A percentile compares a stretch with the other conserved stretches of the same genome.
These are phyloP conservation scores for Ustilago crameri DNA, from an alignment of 1,284 basidiomycete genomes.

Conservation along the genomic window DNA sequence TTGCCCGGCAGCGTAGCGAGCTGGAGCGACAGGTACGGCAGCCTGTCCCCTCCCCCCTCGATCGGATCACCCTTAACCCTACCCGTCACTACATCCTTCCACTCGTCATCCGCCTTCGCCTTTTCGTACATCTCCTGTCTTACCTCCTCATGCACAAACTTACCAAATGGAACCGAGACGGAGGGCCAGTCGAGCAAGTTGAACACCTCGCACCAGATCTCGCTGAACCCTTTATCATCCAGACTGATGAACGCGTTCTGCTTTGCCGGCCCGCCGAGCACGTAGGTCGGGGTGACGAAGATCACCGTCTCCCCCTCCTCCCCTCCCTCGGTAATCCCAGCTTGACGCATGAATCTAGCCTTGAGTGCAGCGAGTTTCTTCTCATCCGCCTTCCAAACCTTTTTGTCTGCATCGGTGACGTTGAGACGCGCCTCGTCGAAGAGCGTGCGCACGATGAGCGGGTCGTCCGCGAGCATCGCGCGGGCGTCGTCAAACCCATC, in stretches of 20 bases:
- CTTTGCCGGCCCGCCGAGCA: conserved; percentile 20
- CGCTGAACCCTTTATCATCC: conserved; percentile 18
- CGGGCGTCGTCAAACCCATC: conserved; percentile 33
- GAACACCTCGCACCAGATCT: conserved; percentile 42
- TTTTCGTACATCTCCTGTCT: neutral
- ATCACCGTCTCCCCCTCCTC: conserved; percentile 7
- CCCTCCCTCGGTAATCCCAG: neutral
- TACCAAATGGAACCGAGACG: conserved; percentile 18
- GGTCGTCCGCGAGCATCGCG: conserved; percentile 33
- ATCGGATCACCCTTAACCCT: conserved; percentile 8
- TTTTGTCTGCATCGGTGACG: neutral
- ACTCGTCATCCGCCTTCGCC: neutral
- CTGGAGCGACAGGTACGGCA: conserved; percentile 24
- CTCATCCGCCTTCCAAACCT: conserved; percentile 10
- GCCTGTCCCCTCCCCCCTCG: neutral
- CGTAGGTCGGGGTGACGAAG: conserved; percentile 33
- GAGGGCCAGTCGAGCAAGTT: conserved; percentile 44
- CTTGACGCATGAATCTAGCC: conserved; percentile 6
- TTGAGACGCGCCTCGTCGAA: conserved; percentile 36
- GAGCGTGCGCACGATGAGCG: conserved; percentile 30
- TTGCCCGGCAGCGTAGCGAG: conserved; percentile 26
- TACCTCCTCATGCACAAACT: neutral
- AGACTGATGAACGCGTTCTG: conserved; percentile 9
- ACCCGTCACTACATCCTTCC: conserved; percentile 4
- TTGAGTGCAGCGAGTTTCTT: conserved; percentile 7